These are phyloP conservation scores for Cynanchum wilfordii DNA, from an alignment of 257 asterid species.

Conservation along the genomic window DNA sequence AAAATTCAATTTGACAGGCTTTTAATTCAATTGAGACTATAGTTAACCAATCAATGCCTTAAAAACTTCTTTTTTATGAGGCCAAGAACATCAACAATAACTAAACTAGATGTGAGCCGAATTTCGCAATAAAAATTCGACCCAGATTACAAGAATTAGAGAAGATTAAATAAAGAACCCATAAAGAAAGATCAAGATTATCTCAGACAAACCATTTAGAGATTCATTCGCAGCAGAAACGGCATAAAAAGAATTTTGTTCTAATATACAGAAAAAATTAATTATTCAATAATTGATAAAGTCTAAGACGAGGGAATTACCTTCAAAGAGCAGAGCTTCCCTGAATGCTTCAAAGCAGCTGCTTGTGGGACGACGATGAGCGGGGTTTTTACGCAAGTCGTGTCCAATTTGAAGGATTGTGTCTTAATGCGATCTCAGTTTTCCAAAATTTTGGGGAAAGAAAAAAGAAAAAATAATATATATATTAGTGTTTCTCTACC, in stretches of 20 bases:
- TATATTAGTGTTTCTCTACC: too few relatives aligned
- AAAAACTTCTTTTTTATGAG: neutral
- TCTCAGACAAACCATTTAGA: neutral
- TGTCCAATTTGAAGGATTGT: too few relatives aligned
- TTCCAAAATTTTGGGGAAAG: too few relatives aligned
- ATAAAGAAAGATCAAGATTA: neutral
- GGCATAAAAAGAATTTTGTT: too few relatives aligned
- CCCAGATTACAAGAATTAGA: neutral
- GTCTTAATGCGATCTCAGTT: too few relatives aligned
- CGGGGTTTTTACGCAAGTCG: too few relatives aligned
- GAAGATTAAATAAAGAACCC: neutral
- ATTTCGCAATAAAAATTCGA: neutral
- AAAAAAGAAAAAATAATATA: too few relatives aligned
- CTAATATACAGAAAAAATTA: neutral
- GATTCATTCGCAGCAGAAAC: neutral
- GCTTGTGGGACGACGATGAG: too few relatives aligned
- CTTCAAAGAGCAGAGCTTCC: neutral
- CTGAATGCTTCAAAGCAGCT: neutral
- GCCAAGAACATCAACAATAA: neutral
- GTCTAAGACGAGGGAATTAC: neutral
- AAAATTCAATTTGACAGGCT: neutral
- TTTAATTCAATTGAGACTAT: neutral
- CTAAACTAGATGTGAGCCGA: neutral
- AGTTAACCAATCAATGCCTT: neutral
- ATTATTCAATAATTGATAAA: neutral